A percentile compares a stretch with the other conserved stretches of the same genome.
These are phyloP conservation scores for Lasiosphaeriaceae sp. DNA, from an alignment of 495 filamentous ascomycete species.

Conservation along the genomic window DNA sequence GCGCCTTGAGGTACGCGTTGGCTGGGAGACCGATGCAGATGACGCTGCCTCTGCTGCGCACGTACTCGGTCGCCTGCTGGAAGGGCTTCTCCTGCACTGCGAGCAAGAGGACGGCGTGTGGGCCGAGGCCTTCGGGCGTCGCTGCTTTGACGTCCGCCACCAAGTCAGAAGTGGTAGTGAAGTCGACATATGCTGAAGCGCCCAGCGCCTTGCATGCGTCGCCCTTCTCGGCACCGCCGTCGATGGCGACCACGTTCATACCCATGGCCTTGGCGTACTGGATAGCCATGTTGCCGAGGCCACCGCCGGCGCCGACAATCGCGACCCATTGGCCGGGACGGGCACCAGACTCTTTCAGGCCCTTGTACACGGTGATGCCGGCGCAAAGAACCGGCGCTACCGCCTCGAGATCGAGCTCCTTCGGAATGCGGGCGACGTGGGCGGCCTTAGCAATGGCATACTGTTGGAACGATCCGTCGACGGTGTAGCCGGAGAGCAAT, in stretches of 20 bases:
- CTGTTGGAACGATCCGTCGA: constrained; percentile 91
- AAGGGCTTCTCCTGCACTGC: constrained; percentile 87
- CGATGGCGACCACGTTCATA: constrained; percentile 70
- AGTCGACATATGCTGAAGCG: constrained; percentile 73
- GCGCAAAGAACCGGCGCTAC: constrained; percentile 81
- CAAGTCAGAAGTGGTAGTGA: constrained; percentile 65
- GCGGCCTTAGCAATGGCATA: constrained; percentile 83
- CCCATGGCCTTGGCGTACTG: constrained; percentile 93
- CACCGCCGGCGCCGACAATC: constrained; percentile 86
- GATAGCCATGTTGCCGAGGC: constrained; percentile 74
- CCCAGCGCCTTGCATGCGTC: constrained; percentile 65
- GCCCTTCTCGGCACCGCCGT: constrained; percentile 73
- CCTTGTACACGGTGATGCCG: constrained; percentile 92
- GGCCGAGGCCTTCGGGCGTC: constrained; percentile 73
- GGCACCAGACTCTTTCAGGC: constrained; percentile 75
- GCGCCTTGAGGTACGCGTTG: constrained; percentile 70
- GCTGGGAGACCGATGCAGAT: constrained; percentile 85
- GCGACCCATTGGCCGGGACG: constrained; percentile 75
- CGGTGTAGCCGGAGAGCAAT: constrained; percentile 80
- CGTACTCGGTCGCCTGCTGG: constrained; percentile 83
- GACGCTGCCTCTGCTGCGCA: constrained; percentile 72
- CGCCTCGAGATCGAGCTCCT: constrained; percentile 69
- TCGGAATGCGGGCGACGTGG: constrained; percentile 75
- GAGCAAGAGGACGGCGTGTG: constrained; percentile 82
- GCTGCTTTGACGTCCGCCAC: constrained; percentile 75